Evolutionary conservation across 352 stramenopile species (phyloP), one percentile per base, ranked within the genome.

Genomic region (Phytophthora niederhauseri): DNA sequence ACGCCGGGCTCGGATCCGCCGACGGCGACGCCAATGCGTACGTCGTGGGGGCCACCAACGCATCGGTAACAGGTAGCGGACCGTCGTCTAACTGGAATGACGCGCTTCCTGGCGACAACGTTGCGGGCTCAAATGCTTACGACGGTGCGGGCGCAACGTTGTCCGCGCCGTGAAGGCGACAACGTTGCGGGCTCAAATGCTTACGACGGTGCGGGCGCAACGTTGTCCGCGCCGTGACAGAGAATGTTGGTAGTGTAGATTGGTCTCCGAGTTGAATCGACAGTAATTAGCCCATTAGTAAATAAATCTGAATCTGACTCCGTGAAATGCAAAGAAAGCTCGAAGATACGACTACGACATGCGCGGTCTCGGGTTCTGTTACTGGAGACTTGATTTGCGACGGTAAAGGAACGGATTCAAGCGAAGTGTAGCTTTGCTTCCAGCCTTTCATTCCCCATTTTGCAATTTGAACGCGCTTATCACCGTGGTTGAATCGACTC

Each of bases 21-120:
- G 19, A 26, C 43, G 15, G 41, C 17, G 43, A 50, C 6, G 43
- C 3, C n/a, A 50, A n/a, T 24, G n/a, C 38, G 17, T 48, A 20
- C 38, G n/a, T 50, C 43, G 43, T 48, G 15, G 38, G 38, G 38
- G 38, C 6, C 11, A n/a, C 36, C 36, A 22, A 24, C 22, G 3
- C 22, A 26, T 26, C 41, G 41, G 41, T 6, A 5, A n/a, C 4
- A 26, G n/a, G 3, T 6, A 50, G 20, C 19, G 48, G 48, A 8
- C 45, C 20, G 45, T 54, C 48, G 20, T 17, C 48, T 8, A 54
- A 54, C 48, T 54, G 48, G 48, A 54, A 24, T 28, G 19, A 15
- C 6, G 45, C 19, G 11, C n/a, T 52, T 52, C 45, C 45, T 17
- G 3, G 8, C 20, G 20, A 3, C 15, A 11, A 20, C n/a, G 38